Percentiles rank a stretch among this genome's conserved stretches.
These are phyloP conservation scores for Aspergillus japonicus DNA, from an alignment of 2,329 filamentous ascomycete species.

Conservation along the genomic window DNA sequence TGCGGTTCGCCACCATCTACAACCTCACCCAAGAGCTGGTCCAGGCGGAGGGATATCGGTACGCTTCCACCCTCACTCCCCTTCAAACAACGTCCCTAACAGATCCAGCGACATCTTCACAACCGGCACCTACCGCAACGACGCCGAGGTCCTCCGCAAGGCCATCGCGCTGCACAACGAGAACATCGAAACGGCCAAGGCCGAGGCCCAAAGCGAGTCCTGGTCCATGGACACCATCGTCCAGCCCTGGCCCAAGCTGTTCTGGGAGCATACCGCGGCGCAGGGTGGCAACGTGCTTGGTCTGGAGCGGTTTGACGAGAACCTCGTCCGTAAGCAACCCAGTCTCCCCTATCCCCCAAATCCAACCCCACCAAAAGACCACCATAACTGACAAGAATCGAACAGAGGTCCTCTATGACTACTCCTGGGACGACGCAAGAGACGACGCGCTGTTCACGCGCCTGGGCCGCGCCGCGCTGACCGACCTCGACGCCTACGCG, in stretches of 20 bases:
- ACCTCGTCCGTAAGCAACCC: constrained; percentile 17
- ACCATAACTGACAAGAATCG: not conserved
- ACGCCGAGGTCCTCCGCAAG: constrained; percentile 17
- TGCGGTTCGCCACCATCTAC: constrained; percentile 17
- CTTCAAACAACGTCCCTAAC: not conserved
- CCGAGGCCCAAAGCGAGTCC: constrained; percentile 7
- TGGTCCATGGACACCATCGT: constrained; percentile 28
- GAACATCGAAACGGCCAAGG: constrained; percentile 19
- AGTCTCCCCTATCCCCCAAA: not conserved
- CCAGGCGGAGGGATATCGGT: constrained; percentile 20
- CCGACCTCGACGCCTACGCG: constrained; percentile 30
- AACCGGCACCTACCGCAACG: constrained; percentile 25
- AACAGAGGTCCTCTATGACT: constrained; percentile 22
- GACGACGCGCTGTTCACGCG: constrained; percentile 36
- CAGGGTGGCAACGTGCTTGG: constrained; percentile 38
- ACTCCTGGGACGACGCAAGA: constrained; percentile 29
- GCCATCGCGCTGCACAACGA: constrained; percentile 18
- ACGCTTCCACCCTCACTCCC: not conserved
- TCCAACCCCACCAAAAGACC: not conserved
- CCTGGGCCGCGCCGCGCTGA: constrained; percentile 27
- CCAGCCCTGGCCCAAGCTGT: constrained; percentile 44
- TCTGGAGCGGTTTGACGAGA: constrained; percentile 33
- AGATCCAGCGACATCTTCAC: constrained; percentile 16
- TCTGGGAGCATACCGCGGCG: constrained; percentile 35
- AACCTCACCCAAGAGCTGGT: constrained; percentile 21